Evolutionary conservation across 345 rosid species (phyloP), one percentile per base, ranked within the genome.

Genomic region (Populus euphratica): DNA sequence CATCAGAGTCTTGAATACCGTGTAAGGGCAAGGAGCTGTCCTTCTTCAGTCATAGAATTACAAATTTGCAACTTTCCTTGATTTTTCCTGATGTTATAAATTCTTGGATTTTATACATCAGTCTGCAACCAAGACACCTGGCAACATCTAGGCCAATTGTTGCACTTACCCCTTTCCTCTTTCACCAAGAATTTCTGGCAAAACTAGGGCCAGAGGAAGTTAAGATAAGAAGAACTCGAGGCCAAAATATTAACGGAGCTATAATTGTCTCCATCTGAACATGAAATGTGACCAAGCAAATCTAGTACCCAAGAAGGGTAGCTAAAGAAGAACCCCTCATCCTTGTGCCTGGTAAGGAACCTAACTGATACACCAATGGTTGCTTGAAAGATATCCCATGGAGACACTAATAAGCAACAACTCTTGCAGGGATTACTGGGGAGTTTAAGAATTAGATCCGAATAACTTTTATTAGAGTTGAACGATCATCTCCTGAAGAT

Each of bases 391-490:
- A 49, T 49, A 4, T 49, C 52, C 6, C 52, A 49, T 49, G 5
- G 18, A 16, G 52, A 49, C 52, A 33, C 68, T 64, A 18, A 20
- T 20, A 64, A 36, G 21, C 10, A 20, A 49, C 33, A 29, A 9
- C 56, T 70, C 6, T 71, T 87, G 80, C 87, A 91, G 97, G 97
- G 69, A 52, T 75, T 27, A 84, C 87, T 65, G 80, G 89, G 39
- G 97, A 94, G 8, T 21, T 86, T 82, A 84, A 88, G 88, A 87
- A 91, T 72, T 93, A 94, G 97, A 72, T 90, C 72, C 90, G 90
- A 36, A 75, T 92, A 76, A 85, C 91, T 27, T 88, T 89, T 10
- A 93, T 89, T 12, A 93, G 52, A 0, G 50, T 79, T 3, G 93
- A 90, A 62, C 84, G 73, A 2, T 25, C 49, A 8, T 67, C 68